phyloP scores from a whole-genome alignment of 805 yeast genomes.

The Nakazawaea sp. region DNA sequence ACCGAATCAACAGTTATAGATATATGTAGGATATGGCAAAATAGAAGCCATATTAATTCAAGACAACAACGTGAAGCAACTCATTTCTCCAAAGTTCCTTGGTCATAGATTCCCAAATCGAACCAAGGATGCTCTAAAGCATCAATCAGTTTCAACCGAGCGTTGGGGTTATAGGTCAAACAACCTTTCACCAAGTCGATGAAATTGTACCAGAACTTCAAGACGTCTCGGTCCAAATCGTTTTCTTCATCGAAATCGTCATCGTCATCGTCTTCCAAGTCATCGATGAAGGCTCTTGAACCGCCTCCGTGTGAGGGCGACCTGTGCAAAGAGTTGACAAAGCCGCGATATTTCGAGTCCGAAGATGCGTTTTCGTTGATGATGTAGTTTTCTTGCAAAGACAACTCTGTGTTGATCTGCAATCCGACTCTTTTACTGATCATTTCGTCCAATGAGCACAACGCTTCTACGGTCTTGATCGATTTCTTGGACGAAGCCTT shows the following conservation, averaged over 20 bases:
- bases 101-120: constrained; percentile 51
- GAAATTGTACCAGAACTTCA: constrained; percentile 80
- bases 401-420: constrained; percentile 16
- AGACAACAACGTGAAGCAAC: no score
- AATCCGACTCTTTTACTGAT: constrained; percentile 24
- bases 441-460: constrained; percentile 20
- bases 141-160: constrained; percentile 44
- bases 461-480: constrained; percentile 27
- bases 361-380: constrained; percentile 8
- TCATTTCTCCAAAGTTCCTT: constrained; percentile 27
- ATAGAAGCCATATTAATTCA: no score
- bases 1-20: no score
- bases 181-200: constrained; percentile 41
- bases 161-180: constrained; percentile 42
- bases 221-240: constrained; percentile 45
- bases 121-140: constrained; percentile 73
- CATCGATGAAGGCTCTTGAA: background rate
- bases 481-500: constrained; percentile 27
- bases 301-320: background rate
- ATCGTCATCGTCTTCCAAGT: background rate
- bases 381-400: constrained; percentile 17
- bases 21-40: no score
- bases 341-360: constrained; percentile 11
- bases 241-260: constrained; percentile 7
- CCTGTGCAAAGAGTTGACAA: constrained; percentile 13